Evolutionary conservation across 2,329 filamentous ascomycete genomes (phyloP), one percentile per base, ranked within the genome.

Genomic region (Aspergillus felis): DNA sequence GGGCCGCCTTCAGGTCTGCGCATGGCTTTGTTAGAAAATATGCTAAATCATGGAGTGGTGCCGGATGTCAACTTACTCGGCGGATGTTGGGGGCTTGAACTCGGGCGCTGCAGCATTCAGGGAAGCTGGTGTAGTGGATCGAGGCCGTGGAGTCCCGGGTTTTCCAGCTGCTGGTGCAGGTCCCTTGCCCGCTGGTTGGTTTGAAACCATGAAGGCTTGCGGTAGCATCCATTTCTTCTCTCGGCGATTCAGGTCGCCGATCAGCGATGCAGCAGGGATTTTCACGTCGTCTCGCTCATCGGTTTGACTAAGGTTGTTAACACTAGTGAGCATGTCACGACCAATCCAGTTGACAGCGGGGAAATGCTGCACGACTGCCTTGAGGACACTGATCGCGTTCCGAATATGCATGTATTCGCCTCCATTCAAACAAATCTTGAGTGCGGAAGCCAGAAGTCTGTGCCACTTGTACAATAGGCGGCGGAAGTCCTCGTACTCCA

Each of bases 371-470:
- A 91, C 84, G 50, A 96, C 82, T 10, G 85, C 83, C 71, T 94
- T 95, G 58, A 99, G 81, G 3, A 97, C 82, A 57, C 89, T 94
- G 64, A 97, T 95, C 48, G 92, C 91, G 71, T 99, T 99, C 55
- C 93, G 87, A 70, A 97, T 96, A 73, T 97, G 92, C 89, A 97
- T 97, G 84, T 94, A 99, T 74, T 97, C 93, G 32, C 85, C 87
- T 28, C 88, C 88, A 20, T 86, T 85, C 50, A 99, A 81, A 71
- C 93, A 97, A 41, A 84, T 83, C 71, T 92, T 92, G 55, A 99
- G 79, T 2, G 93, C 91, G 51, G 80, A 84, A 66, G 89, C 89
- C 47, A 99, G 78, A 61, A 89, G 86, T 66, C 88, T 87, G 74
- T 99, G 95, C 92, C 93, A 97, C 65, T 90, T 89, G 79, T 89